phyloP scores from a whole-genome alignment of 1,139 yeast genomes.

The Hansenula anomala region DNA sequence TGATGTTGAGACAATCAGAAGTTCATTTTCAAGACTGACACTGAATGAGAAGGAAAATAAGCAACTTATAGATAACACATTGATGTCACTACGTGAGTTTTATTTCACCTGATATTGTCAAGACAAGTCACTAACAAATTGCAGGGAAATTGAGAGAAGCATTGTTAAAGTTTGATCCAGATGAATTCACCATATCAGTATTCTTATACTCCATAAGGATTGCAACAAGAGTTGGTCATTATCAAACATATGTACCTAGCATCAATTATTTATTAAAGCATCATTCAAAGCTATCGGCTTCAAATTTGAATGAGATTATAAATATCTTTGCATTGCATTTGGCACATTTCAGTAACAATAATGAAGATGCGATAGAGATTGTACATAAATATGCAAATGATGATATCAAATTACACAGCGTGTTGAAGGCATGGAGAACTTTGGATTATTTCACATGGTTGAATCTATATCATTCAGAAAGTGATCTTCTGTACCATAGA shows the following conservation, averaged over 20 bases:
- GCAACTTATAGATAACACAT: constrained; percentile 21
- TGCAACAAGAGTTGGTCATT: constrained; percentile 43
- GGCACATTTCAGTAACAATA: constrained; percentile 40
- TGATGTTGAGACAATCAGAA: constrained; percentile 2
- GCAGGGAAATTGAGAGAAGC: constrained; percentile 51
- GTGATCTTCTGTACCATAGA: constrained; percentile 24
- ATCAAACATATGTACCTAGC: constrained; percentile 55
- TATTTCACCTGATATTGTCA: neutral
- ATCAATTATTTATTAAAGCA: constrained; percentile 35
- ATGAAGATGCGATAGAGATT: constrained; percentile 31
- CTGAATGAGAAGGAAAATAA: constrained; percentile 1
- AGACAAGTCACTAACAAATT: neutral
- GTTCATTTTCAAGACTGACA: neutral
- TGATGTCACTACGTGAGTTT: constrained; percentile 27
- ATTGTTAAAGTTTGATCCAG: constrained; percentile 33
- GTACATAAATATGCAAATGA: constrained; percentile 29
- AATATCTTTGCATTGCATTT: constrained; percentile 41
- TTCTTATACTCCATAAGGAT: constrained; percentile 46
- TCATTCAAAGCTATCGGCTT: constrained; percentile 19
- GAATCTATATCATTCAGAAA: constrained; percentile 26
- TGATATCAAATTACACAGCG: constrained; percentile 21
- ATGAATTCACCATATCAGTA: constrained; percentile 41
- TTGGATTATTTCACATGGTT: constrained; percentile 42
- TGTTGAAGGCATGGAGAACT: constrained; percentile 34
- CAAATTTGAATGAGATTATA: constrained; percentile 37